Percentiles rank a stretch among this genome's conserved stretches.
phyloP scores from a whole-genome alignment of 495 filamentous ascomycete species.

The Pseudomonodictys pantanalensis region DNA sequence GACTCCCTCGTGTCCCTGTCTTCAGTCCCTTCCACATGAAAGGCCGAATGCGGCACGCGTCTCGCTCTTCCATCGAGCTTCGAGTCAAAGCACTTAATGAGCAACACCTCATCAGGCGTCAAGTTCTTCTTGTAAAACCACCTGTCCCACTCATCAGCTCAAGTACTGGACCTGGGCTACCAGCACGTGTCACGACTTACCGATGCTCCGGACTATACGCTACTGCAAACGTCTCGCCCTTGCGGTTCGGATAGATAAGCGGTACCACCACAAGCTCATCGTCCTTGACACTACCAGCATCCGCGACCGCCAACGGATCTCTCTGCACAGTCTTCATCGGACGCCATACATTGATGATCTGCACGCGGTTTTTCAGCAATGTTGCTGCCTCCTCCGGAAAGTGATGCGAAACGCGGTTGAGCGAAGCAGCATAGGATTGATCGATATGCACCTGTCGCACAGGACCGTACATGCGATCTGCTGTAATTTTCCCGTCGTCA shows the following conservation, averaged over 20 bases:
- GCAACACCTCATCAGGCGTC: conserved; percentile 57
- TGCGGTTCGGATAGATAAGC: conserved; percentile 33
- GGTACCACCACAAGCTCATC: conserved; percentile 25
- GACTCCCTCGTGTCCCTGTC: conserved; percentile 55
- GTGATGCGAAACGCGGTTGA: conserved; percentile 57
- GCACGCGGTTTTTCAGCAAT: conserved; percentile 59
- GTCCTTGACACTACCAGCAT: conserved; percentile 39
- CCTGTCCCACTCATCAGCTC: no score
- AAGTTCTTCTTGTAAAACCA: conserved; percentile 41
- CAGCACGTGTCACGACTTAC: no score
- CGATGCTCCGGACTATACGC: conserved; percentile 15
- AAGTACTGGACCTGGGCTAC: no score
- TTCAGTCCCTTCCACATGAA: conserved; percentile 53
- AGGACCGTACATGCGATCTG: conserved; percentile 51
- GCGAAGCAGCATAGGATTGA: conserved; percentile 61
- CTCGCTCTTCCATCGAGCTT: conserved; percentile 55
- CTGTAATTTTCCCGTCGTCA: not conserved
- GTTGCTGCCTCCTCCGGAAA: conserved; percentile 59
- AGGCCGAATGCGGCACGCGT: conserved; percentile 61
- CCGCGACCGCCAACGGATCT: conserved; percentile 62
- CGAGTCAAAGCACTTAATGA: conserved; percentile 73
- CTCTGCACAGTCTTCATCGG: conserved; percentile 62
- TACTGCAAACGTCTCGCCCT: conserved; percentile 32
- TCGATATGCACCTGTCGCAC: conserved; percentile 70
- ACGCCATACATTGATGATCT: conserved; percentile 74